Base-by-base conservation (phyloP, 2,329 filamentous ascomycete genomes). In the Neoscytalidium dimidiatum region DNA sequence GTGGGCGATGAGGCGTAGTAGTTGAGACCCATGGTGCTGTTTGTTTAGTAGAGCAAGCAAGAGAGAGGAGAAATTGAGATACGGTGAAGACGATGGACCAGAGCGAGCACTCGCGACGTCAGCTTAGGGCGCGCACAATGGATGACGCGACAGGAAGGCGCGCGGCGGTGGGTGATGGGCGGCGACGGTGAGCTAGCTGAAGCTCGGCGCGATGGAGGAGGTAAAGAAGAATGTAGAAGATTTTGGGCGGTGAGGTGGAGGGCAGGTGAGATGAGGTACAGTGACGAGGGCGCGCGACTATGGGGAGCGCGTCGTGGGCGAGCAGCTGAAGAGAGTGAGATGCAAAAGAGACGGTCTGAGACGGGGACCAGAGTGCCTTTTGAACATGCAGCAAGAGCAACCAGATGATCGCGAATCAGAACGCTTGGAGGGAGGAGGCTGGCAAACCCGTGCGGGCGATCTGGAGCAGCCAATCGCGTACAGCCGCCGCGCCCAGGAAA, bases 1-100 rank as follows among this genome's bases (percentile, higher is more conserved):
- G 80, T 81, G 48, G 81, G 80, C 62, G 80, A 80, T 43, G 80
- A 81, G 71, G 78, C 81, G 73, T 82, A 82, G 69, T 78, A 76
- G 73, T 80, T 78, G 67, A 78, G 75, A 70, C 73, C 77, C 77
- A 79, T 80, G 69, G 69, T 74, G 74, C 75, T 78, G 76, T 72
- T 66, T 74, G 74, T 76, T 78, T 76, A 77, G 76, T 78, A 76
- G 68, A 53, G 44, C 56, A 65, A 56, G 62, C 63, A 60, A 38
- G 60, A 66, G 53, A 46, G 48, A 64, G 61, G 43, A 46, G 46
- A 62, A 66, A 58, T 21, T 46, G 26, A 53, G 52, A 65, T 61
- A 65, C 56, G 52, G 41, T 53, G 33, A 49, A 35, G 29, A 41
- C 57, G 43, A 21, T 33, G 48, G 62, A 48, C 43, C 51, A 56